Conservation (phyloP, 2,329 filamentous ascomycete genomes). For the Arachnopeziza araneosa region DNA sequence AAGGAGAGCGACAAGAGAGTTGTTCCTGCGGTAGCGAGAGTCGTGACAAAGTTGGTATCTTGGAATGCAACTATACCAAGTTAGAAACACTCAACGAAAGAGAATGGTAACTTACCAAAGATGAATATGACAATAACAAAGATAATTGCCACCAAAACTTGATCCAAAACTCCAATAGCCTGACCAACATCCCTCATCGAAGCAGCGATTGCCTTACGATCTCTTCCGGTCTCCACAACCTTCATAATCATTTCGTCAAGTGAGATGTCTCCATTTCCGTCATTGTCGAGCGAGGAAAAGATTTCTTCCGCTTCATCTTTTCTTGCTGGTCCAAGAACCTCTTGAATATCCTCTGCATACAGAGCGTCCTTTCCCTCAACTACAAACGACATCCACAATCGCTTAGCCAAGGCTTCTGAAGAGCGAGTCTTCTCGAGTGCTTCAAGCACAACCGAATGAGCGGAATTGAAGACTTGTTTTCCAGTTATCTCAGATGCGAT, state of each 20-base stretch:
- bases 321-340: conserved; percentile 75
- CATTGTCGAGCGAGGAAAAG: conserved; percentile 74
- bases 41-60: conserved; percentile 77
- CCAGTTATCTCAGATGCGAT: conserved; percentile 93
- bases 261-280: conserved; percentile 54
- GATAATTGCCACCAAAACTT: conserved; percentile 75
- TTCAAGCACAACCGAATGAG: conserved; percentile 83
- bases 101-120: conserved; percentile 52
- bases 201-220: conserved; percentile 80
- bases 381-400: conserved; percentile 98
- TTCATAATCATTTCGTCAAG: conserved; percentile 44
- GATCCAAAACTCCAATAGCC: conserved; percentile 85
- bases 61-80: conserved; percentile 67
- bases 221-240: conserved; percentile 75
- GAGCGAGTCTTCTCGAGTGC: conserved; percentile 80
- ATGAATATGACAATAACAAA: conserved; percentile 77
- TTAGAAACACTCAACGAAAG: conserved; percentile 28
- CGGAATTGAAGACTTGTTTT: conserved; percentile 89
- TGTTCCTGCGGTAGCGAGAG: conserved; percentile 83
- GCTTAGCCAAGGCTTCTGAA: conserved; percentile 85
- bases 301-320: conserved; percentile 78
- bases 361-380: conserved; percentile 80
- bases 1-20: conserved; percentile 94
- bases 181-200: conserved; percentile 98
- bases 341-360: conserved; percentile 73